Evolutionary conservation across 768 basidiomycete species (phyloP), one percentile per base, ranked within the genome.

Genomic region (Filobasidium wieringae): DNA sequence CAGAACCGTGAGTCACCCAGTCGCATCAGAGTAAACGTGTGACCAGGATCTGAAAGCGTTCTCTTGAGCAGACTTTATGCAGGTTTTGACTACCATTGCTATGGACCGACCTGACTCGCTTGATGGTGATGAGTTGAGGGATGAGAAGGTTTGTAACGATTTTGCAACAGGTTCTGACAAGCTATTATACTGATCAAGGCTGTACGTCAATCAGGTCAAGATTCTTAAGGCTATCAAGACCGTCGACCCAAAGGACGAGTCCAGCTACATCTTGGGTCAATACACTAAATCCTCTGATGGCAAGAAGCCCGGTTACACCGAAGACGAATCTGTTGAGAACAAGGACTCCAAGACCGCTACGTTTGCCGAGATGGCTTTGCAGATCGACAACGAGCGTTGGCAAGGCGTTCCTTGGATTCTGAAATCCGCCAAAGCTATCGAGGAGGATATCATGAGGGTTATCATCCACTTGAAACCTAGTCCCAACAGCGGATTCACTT

Each of bases 341-440:
- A 61, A 61, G 51, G 57, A 64, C 19, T 53, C 50, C 8, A 64
- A 64, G 43, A 64, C 63, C 6, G 63, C 56, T 30, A 64, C 63
- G 2, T 64, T 58, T 29, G 59, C 57, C 19, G 63, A 60, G 41
- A 54, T 64, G 11, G 49, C 59, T n/a, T 43, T 64, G 26, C 50
- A 41, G 34, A 50, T 61, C 36, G 54, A 60, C 30, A 64, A 64
- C 40, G 60, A 61, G 19, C 37, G 63, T 26, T 64, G 63, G 63
- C 41, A 59, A 27, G 63, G 63, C 4, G 57, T 59, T 0, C 63
- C 63, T 11, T 56, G 61, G 41, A 45, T 64, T n/a, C 17, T 64
- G 34, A 64, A 64, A 55, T 40, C 55, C 24, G 59, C 60, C 39
- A 64, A 64, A 45, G 63, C 59, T 6, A 53, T 63, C 31, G 57